phyloP scores from a whole-genome alignment of 768 basidiomycete species.

The Boletus vinaceobasis region DNA sequence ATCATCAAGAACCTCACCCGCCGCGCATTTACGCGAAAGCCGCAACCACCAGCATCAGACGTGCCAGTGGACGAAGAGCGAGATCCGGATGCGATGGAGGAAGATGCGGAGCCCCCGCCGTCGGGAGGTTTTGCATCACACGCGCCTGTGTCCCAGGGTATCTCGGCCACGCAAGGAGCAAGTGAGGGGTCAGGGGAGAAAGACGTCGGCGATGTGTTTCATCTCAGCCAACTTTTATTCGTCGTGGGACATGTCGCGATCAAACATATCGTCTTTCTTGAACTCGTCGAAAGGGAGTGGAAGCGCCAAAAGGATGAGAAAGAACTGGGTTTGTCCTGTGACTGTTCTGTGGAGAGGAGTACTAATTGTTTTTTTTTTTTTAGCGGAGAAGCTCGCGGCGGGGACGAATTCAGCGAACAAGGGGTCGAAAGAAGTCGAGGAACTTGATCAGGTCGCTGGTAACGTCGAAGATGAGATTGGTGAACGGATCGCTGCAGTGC shows the following conservation, averaged over 20 bases:
- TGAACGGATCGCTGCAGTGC: slow-evolving; percentile 77
- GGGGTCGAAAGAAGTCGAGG: slow-evolving; percentile 64
- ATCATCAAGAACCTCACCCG: slow-evolving; percentile 81
- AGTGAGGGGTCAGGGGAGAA: slow-evolving; percentile 29
- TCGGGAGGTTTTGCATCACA: slow-evolving; percentile 21
- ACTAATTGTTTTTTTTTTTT: background rate
- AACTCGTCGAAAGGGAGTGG: slow-evolving; percentile 93
- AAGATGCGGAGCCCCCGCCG: slow-evolving; percentile 32
- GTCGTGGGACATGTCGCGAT: slow-evolving; percentile 95
- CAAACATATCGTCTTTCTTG: slow-evolving; percentile 95
- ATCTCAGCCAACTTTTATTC: slow-evolving; percentile 91
- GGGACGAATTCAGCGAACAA: slow-evolving; percentile 36
- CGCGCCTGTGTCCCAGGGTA: slow-evolving; percentile 17
- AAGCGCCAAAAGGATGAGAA: slow-evolving; percentile 94
- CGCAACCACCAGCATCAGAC: slow-evolving; percentile 8
- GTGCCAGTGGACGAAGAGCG: slow-evolving; percentile 21
- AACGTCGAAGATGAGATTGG: slow-evolving; percentile 99
- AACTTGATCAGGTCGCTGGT: slow-evolving; percentile 95
- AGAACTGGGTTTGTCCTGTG: slow-evolving; percentile 55
- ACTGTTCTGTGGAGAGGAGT: background rate
- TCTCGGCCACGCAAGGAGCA: slow-evolving; percentile 7
- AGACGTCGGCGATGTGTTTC: slow-evolving; percentile 78
- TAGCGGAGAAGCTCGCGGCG: slow-evolving; percentile 60
- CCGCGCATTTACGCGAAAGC: slow-evolving; percentile 55
- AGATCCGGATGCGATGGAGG: slow-evolving; percentile 53